Base-by-base conservation (phyloP, 495 filamentous ascomycete species). In the Penicillium herquei region DNA sequence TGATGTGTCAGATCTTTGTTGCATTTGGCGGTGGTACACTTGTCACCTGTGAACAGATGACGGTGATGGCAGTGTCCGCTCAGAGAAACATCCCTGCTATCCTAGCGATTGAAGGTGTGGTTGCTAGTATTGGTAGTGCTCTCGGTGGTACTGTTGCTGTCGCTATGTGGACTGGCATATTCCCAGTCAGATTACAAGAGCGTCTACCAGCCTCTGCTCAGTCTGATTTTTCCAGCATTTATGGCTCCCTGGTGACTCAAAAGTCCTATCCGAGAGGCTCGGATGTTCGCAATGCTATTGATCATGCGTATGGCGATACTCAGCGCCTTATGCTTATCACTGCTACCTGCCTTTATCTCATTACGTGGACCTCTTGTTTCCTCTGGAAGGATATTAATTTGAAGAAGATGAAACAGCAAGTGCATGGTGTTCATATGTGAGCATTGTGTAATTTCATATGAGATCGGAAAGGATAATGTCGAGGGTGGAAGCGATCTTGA, bases 1-100 rank as follows among this genome's bases (percentile, higher is more conserved):
- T 87, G 65, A 86, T 88, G 81, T 84, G 78, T 61, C 83, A 89
- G 63, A 85, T 89, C 62, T 82, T 87, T 65, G 84, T 88, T 58
- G 78, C 84, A 21, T 75, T 89, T 45, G 72, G 74, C 12, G 84
- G 82, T 13, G 78, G 81, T 46, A 79, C 74, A 3, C 55, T 81
- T 1, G 46, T 88, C 40, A 81, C 88, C 63, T 74, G 68, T 52
- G 81, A 83, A 56, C 80, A 89, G 57, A 81, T 87, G 44, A 83
- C 84, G 2, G 78, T 81, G 65, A 83, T 88, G 81, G 84, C 87
- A 4, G 81, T 78, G 3, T 73, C 78, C 0, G 64, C 72, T 1
- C 87, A 89, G 52, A 73, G 87, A 50, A 70, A 87, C 53, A 74
- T 89, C 39, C 84, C 87, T 33, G 77, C 78, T 33, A 76, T 84